A percentile compares a stretch with the other conserved stretches of the same genome.
phyloP scores from a whole-genome alignment of 1,139 yeast genomes.

The Kodamaea sp. region DNA sequence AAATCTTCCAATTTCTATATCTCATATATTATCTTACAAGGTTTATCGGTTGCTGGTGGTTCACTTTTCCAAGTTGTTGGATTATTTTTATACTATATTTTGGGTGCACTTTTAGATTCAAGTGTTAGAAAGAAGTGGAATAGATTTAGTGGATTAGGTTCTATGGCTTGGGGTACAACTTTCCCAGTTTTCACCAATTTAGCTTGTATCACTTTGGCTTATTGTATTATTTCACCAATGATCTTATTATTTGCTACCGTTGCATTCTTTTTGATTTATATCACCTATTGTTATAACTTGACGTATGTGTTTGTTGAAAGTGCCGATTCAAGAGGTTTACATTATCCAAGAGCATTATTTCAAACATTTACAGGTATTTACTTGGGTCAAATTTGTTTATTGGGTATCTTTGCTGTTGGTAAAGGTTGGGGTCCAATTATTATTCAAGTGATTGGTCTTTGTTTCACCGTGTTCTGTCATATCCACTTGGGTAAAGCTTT shows the following conservation, averaged over 20 bases:
- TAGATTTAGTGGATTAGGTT: constrained; percentile 60
- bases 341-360: constrained; percentile 82
- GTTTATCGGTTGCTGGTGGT: constrained; percentile 78
- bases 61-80: constrained; percentile 74
- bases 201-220: constrained; percentile 75
- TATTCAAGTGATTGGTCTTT: constrained; percentile 63
- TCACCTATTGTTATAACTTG: constrained; percentile 78
- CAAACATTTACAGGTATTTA: constrained; percentile 88
- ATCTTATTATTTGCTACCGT: constrained; percentile 63
- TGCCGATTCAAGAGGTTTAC: constrained; percentile 76
- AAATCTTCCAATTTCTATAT: constrained; percentile 85
- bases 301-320: constrained; percentile 61
- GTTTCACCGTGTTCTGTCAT: constrained; percentile 65
- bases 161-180: constrained; percentile 80
- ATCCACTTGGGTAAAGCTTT: constrained; percentile 59
- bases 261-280: constrained; percentile 67
- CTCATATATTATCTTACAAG: constrained; percentile 72
- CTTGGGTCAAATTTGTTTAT: constrained; percentile 77
- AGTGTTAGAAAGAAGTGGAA: constrained; percentile 87
- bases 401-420: constrained; percentile 84
- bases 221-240: constrained; percentile 77
- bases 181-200: constrained; percentile 83
- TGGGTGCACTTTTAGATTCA: constrained; percentile 66
- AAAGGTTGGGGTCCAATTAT: constrained; percentile 95
- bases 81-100: constrained; percentile 62